These are phyloP conservation scores for Cylindrotheca closterium DNA, from an alignment of 108 stramenopile species.

Conservation along the genomic window DNA sequence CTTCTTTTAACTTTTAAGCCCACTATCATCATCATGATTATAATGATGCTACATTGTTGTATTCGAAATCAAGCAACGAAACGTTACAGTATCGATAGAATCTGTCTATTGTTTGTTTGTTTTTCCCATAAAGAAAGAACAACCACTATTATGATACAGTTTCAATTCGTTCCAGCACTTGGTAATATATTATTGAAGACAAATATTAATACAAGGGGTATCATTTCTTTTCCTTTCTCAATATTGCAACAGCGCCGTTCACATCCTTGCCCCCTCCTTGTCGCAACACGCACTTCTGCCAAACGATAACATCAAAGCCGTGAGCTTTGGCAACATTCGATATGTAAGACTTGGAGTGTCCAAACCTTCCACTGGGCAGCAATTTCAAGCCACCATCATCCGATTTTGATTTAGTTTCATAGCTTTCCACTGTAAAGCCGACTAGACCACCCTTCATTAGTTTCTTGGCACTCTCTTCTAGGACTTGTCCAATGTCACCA, in stretches of 20 bases:
- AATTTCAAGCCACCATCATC: slow-evolving; percentile 4
- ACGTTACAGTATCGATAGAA: too few species aligned
- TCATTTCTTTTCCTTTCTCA: slow-evolving; percentile 1
- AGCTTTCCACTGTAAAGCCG: slow-evolving; percentile 10
- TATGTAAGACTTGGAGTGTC: slow-evolving; percentile 12
- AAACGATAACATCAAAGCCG: slow-evolving; percentile 4
- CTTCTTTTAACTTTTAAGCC: too few species aligned
- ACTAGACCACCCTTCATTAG: slow-evolving; percentile 2
- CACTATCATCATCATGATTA: too few species aligned
- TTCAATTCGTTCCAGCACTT: too few species aligned
- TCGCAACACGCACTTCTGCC: slow-evolving; percentile 7
- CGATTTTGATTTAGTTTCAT: not conserved
- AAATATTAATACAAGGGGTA: too few species aligned
- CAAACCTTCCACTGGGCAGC: slow-evolving; percentile 19
- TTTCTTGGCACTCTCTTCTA: not conserved
- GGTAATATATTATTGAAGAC: too few species aligned
- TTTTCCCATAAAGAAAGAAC: too few species aligned
- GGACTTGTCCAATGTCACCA: slow-evolving; percentile 6
- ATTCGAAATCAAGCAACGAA: too few species aligned
- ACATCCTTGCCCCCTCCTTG: slow-evolving; percentile 9
- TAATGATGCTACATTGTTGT: too few species aligned
- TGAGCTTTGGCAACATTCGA: slow-evolving; percentile 1
- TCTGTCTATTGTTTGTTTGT: too few species aligned
- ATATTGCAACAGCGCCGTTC: slow-evolving; percentile 7
- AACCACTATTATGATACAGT: too few species aligned